Percentiles rank a stretch among this genome's conserved stretches.
phyloP scores from a whole-genome alignment of 192 early-diverging fungal species.

The Umbelopsis isabellina region DNA sequence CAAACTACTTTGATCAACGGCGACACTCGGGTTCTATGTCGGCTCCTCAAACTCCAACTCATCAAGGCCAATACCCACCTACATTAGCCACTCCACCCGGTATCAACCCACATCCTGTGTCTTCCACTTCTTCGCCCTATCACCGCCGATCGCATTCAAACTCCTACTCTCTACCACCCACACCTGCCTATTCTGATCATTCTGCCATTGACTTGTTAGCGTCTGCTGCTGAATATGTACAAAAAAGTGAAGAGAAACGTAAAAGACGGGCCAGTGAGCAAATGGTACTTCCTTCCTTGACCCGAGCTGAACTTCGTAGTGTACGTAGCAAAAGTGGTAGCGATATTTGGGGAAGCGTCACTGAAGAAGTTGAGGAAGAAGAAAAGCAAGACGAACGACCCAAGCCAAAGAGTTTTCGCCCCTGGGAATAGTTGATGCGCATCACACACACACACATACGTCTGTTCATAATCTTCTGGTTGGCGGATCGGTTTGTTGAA shows the following conservation, averaged over 20 bases:
- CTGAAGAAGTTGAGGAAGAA: slow-evolving; percentile 19
- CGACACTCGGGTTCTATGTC: slow-evolving; percentile 19
- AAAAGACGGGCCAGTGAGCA: slow-evolving; percentile 18
- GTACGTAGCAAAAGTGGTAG: slow-evolving; percentile 15
- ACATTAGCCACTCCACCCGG: slow-evolving; percentile 9
- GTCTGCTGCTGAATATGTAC: slow-evolving; percentile 33
- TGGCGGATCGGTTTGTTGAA: background rate
- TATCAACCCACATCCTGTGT: slow-evolving; percentile 8
- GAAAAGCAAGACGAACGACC: slow-evolving; percentile 11
- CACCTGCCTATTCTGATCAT: slow-evolving; percentile 19
- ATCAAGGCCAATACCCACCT: slow-evolving; percentile 17
- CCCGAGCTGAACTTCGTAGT: slow-evolving; percentile 8
- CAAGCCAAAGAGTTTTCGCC: slow-evolving; percentile 14
- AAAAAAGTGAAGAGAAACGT: slow-evolving; percentile 24
- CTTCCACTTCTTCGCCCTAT: background rate
- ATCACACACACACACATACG: background rate
- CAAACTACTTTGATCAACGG: background rate
- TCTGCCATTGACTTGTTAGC: slow-evolving; percentile 37
- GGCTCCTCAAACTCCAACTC: slow-evolving; percentile 18
- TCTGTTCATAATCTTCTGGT: background rate
- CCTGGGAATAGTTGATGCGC: slow-evolving; percentile 6
- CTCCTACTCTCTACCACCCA: slow-evolving; percentile 20
- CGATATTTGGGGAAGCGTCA: slow-evolving; percentile 8
- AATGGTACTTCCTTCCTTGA: slow-evolving; percentile 9
- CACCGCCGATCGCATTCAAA: slow-evolving; percentile 25